These are phyloP conservation scores for Tricladium varicosporioides DNA, from an alignment of 2,329 filamentous ascomycete genomes.

Conservation along the genomic window DNA sequence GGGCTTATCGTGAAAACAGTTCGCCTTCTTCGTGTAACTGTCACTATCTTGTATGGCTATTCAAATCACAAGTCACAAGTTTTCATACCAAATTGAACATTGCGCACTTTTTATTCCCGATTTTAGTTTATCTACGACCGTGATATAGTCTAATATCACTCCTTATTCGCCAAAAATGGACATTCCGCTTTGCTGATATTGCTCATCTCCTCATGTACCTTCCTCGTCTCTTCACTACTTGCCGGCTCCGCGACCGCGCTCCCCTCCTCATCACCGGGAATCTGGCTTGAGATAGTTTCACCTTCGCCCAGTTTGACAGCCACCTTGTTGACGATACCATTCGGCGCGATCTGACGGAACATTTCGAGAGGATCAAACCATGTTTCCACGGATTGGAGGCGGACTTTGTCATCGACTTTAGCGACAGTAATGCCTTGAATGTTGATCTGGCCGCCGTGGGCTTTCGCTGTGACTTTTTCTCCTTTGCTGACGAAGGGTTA, in stretches of 20 bases:
- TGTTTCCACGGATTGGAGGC: slow-evolving; percentile 57
- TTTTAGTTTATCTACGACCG: not conserved
- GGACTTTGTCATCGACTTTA: slow-evolving; percentile 57
- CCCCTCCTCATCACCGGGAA: not conserved
- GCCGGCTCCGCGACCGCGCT: slow-evolving; percentile 6
- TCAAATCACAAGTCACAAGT: too few species aligned
- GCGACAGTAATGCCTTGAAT: slow-evolving; percentile 64
- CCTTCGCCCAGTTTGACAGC: not conserved
- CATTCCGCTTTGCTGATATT: slow-evolving; percentile 8
- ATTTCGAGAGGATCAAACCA: slow-evolving; percentile 67
- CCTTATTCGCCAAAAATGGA: slow-evolving; percentile 17
- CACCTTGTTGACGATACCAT: slow-evolving; percentile 5
- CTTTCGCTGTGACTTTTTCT: slow-evolving; percentile 60
- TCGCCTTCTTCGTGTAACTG: too few species aligned
- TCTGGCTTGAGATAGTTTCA: not conserved
- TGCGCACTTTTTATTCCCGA: too few species aligned
- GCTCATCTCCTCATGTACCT: slow-evolving; percentile 15
- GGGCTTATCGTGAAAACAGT: too few species aligned
- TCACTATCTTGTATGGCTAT: too few species aligned
- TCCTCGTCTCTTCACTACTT: not conserved
- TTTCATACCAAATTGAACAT: too few species aligned
- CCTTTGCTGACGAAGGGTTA: slow-evolving; percentile 46
- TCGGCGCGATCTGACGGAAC: slow-evolving; percentile 61
- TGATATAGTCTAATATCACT: not conserved
- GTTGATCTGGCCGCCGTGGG: slow-evolving; percentile 59